phyloP scores from a whole-genome alignment of 2,329 filamentous ascomycete genomes.

The Paracamarosporium sp. region DNA sequence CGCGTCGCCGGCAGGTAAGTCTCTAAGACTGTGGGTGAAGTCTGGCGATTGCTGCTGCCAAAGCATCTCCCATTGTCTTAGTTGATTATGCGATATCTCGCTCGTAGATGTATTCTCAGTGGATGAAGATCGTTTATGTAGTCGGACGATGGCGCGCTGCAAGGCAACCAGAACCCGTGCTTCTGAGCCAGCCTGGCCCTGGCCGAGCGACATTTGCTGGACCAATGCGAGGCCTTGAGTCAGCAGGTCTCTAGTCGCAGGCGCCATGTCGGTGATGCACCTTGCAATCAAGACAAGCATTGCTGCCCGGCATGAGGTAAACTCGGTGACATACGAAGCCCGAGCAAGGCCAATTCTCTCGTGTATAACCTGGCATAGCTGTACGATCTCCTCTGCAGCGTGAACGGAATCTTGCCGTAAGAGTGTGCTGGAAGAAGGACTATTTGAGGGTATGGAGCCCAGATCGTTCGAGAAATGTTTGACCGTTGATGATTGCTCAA shows the following conservation, averaged over 20 bases:
- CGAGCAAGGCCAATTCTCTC: background rate
- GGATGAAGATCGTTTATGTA: background rate
- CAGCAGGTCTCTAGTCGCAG: background rate
- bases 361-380: background rate
- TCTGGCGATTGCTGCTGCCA: background rate
- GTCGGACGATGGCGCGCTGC: background rate
- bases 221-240: background rate
- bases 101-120: background rate
- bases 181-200: background rate
- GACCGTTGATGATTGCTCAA: background rate
- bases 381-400: background rate
- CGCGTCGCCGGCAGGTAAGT: background rate
- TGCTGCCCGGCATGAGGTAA: background rate
- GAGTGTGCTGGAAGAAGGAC: background rate
- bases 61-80: background rate
- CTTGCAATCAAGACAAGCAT: constrained; percentile 1
- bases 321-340: constrained; percentile 1
- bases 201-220: background rate
- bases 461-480: no score
- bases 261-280: background rate
- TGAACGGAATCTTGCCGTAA: background rate
- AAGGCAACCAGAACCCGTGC: background rate
- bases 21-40: background rate
- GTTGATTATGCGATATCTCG: background rate
- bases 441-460: background rate